phyloP scores from a whole-genome alignment of 768 basidiomycete species.

The Gloeostereum incarnatum region DNA sequence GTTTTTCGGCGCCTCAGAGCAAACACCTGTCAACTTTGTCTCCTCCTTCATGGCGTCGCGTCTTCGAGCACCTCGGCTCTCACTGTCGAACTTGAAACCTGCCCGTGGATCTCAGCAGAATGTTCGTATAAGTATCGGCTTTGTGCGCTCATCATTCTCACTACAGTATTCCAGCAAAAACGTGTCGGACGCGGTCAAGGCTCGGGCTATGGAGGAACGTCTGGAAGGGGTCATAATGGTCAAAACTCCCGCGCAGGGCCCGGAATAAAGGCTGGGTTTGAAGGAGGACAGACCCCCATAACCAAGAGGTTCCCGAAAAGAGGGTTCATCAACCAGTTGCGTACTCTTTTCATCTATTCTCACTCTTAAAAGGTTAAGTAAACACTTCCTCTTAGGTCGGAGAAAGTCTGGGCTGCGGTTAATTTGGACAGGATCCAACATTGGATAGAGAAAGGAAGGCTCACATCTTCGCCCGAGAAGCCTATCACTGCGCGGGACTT shows the following conservation, averaged over 20 bases:
- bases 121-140: conserved; percentile 29
- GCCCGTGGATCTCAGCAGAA: conserved; percentile 60
- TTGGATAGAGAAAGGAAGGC: conserved; percentile 82
- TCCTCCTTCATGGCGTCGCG: conserved; percentile 8
- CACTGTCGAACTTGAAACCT: conserved; percentile 69
- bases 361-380: neutral
- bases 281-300: conserved; percentile 95
- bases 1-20: too few species aligned
- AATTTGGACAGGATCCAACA: conserved; percentile 84
- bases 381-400: conserved; percentile 49
- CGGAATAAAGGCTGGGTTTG: conserved; percentile 79
- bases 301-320: conserved; percentile 87
- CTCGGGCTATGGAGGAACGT: conserved; percentile 85
- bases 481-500: conserved; percentile 87
- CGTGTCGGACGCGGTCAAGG: conserved; percentile 92
- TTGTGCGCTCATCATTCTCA: neutral
- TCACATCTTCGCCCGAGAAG: conserved; percentile 65
- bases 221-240: conserved; percentile 92
- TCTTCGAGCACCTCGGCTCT: conserved; percentile 24
- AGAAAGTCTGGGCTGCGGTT: conserved; percentile 70
- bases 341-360: neutral
- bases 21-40: too few species aligned
- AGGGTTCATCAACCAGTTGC: conserved; percentile 86
- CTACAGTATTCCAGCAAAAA: conserved; percentile 56
- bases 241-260: conserved; percentile 89